A percentile compares a stretch with the other conserved stretches of the same genome.
phyloP scores from a whole-genome alignment of 371 early-diverging fungal species.

The Globomyces sp. region DNA sequence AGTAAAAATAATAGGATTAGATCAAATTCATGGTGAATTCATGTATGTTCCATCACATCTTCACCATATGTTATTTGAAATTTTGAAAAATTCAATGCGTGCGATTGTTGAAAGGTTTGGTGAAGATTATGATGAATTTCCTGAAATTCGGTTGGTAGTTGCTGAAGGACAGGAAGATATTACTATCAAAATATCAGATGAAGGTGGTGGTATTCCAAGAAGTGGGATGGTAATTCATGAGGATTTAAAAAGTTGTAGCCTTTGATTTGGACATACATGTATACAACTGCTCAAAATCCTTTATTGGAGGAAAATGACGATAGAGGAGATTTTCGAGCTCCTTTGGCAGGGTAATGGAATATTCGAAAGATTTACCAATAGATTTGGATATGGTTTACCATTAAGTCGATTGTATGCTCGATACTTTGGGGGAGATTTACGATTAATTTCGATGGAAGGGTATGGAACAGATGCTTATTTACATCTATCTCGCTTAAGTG shows the following conservation, averaged over 20 bases:
- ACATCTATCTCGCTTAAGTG: conserved; percentile 86
- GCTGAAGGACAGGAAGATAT: conserved; percentile 97
- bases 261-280: conserved; percentile 96
- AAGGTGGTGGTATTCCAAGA: conserved; percentile 94
- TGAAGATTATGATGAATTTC: conserved; percentile 82
- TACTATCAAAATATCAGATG: conserved; percentile 94
- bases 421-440: conserved; percentile 95
- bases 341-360: conserved; percentile 84
- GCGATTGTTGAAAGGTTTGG: conserved; percentile 93
- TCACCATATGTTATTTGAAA: conserved; percentile 97
- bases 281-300: conserved; percentile 92
- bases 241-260: conserved; percentile 64
- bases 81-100: conserved; percentile 92
- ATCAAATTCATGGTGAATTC: conserved; percentile 75
- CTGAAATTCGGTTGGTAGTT: conserved; percentile 88
- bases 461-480: conserved; percentile 93
- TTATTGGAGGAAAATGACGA: conserved; percentile 78
- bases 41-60: conserved; percentile 96
- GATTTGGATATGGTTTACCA: conserved; percentile 89
- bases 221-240: conserved; percentile 86
- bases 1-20: conserved; percentile 57
- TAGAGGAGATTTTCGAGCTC: conserved; percentile 90
- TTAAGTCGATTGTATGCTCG: conserved; percentile 79
- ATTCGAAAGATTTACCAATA: too few relatives aligned
- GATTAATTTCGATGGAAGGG: conserved; percentile 95